These are phyloP conservation scores for Rhododendron griersonianum DNA, from an alignment of 148 eudicot species.

Conservation along the genomic window DNA sequence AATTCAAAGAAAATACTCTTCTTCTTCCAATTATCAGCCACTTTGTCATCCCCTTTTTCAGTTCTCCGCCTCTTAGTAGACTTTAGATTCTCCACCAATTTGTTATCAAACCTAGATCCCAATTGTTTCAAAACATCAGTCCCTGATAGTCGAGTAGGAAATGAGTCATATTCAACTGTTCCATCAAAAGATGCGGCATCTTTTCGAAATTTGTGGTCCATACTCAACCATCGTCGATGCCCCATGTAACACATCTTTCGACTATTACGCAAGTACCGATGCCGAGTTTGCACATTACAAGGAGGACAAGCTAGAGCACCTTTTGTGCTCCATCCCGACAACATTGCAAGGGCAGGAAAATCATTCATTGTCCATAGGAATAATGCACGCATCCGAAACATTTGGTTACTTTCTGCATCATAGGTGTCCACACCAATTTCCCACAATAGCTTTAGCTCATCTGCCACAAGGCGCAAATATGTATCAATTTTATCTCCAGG, in stretches of 20 bases:
- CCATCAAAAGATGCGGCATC: background rate
- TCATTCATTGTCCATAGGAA: background rate
- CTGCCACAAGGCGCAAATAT: background rate
- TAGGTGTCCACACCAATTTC: background rate
- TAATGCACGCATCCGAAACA: background rate
- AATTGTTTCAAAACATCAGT: background rate
- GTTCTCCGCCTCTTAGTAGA: background rate
- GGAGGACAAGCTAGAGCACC: constrained; percentile 16
- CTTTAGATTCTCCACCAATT: background rate
- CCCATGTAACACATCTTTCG: constrained; percentile 13
- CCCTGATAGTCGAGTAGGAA: background rate
- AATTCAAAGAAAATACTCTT: constrained; percentile 13
- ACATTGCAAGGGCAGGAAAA: background rate
- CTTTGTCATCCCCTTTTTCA: background rate
- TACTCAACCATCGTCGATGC: constrained; percentile 9
- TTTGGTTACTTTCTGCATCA: background rate
- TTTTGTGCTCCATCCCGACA: constrained; percentile 21
- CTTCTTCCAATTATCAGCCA: constrained; percentile 8
- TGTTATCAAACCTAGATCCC: background rate
- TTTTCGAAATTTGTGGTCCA: background rate
- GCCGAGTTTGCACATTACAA: background rate
- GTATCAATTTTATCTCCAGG: background rate
- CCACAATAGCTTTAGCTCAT: background rate
- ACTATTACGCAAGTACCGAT: background rate
- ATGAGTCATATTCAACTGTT: background rate